Evolutionary conservation across 164 flowering plant species (phyloP), one percentile per base, ranked within the genome.

Genomic region (Santalum album): DNA sequence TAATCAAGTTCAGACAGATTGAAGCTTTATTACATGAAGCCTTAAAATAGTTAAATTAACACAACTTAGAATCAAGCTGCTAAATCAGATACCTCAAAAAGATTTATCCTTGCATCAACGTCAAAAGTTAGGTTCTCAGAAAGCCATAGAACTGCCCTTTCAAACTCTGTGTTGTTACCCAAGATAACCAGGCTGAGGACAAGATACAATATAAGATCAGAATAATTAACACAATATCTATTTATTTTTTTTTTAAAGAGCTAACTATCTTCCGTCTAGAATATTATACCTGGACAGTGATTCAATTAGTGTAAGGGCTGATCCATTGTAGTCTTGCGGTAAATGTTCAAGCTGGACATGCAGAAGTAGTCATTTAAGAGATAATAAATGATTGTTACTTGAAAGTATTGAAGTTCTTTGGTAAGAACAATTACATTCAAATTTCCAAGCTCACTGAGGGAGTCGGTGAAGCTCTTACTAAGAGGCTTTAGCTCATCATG

Each of bases 401-500:
- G 45, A 27, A 15, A 38, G 3, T 38, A 3, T 11, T 38, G 42
- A 38, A 38, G 17, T 3, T 38, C 16, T n/a, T 52, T 49, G 49
- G 19, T 19, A 32, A 51, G 19, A 44, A 25, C 23, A 42, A 23
- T 63, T 44, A 87, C 99, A 77, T 80, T 87, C 63, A 94, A 66
- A 75, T 94, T 94, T 57, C 99, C 99, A 49, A 94, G 92, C 74
- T 94, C 95, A 54, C 92, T 76, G n/a, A 94, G 86, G 27, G 99
- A 94, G 68, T 94, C 70, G 0, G 99, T 89, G 76, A 67, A 85
- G 48, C 76, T 65, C 59, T 82, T 94, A 21, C 88, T 69, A 29
- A 94, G 85, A 61, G 97, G 99, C 75, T 82, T 94, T 39, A 94
- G 72, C 69, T 94, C 99, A 73, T 92, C 99, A 54, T 89, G 97